A percentile compares a stretch with the other conserved stretches of the same genome.
Conservation (phyloP, 106 monocot genomes). For the Xerophyta viscosa region DNA sequence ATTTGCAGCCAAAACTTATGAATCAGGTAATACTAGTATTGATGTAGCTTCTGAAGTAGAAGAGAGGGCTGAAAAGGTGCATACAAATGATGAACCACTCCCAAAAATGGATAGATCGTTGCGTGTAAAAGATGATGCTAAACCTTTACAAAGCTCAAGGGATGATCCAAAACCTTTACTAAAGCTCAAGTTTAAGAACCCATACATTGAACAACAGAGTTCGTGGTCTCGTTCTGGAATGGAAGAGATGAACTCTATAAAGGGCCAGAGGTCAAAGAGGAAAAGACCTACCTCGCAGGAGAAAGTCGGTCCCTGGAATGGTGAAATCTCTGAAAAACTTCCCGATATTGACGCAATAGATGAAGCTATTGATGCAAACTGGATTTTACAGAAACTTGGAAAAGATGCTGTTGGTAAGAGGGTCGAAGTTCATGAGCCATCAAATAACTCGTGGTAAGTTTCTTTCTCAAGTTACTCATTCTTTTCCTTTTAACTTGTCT, state of each 20-base stretch:
- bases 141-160: conserved; percentile 8
- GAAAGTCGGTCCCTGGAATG: conserved; percentile 16
- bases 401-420: conserved; percentile 92
- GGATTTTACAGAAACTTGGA: conserved; percentile 88
- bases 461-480: neutral
- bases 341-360: conserved; percentile 26
- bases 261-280: conserved; percentile 91
- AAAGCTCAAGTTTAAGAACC: conserved; percentile 91
- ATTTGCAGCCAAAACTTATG: neutral
- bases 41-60: conserved; percentile 10
- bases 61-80: conserved; percentile 4
- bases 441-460: conserved; percentile 74
- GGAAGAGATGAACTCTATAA: conserved; percentile 47
- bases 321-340: conserved; percentile 10
- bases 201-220: conserved; percentile 53
- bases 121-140: conserved; percentile 8
- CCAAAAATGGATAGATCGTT: conserved; percentile 2
- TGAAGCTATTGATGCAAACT: conserved; percentile 78
- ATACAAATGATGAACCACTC: conserved; percentile 15
- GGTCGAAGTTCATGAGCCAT: conserved; percentile 71
- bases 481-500: neutral
- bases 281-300: conserved; percentile 58
- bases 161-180: conserved; percentile 60
- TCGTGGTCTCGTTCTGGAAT: conserved; percentile 43
- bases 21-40: conserved; percentile 1